Percentiles rank a stretch among this genome's conserved stretches.
Conservation (phyloP, 306 rosid genomes). For the Quercus mongolica region DNA sequence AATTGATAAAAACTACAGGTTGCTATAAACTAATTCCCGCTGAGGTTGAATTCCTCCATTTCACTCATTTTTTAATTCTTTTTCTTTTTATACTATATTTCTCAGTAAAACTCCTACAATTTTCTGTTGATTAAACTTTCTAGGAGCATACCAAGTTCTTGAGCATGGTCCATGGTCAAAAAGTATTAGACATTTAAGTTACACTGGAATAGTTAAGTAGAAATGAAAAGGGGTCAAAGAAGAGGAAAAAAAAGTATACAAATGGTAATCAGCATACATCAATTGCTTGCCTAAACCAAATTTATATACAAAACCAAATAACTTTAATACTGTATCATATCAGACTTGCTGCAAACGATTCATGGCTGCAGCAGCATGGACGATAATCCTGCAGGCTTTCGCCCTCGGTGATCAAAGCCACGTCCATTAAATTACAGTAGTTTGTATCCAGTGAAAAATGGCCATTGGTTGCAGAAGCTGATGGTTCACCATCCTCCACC, state of each 20-base stretch:
- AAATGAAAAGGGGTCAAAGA: background rate
- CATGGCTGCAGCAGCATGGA: slow-evolving; percentile 37
- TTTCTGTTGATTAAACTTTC: background rate
- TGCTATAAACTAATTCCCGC: too few species aligned
- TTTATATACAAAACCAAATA: slow-evolving; percentile 11
- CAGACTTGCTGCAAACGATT: slow-evolving; percentile 39
- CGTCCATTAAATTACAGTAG: slow-evolving; percentile 29
- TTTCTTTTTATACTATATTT: too few species aligned
- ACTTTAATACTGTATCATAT: slow-evolving; percentile 29
- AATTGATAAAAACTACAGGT: too few species aligned
- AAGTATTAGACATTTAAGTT: background rate
- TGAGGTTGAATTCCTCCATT: too few species aligned
- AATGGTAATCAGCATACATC: background rate
- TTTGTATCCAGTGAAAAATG: slow-evolving; percentile 38
- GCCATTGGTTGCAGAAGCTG: slow-evolving; percentile 17
- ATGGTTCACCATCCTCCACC: slow-evolving; percentile 37
- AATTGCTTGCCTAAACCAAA: background rate
- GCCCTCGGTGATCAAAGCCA: slow-evolving; percentile 27
- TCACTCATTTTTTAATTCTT: too few species aligned
- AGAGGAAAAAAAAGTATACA: background rate
- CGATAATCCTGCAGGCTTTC: slow-evolving; percentile 32
- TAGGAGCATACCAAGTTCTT: background rate
- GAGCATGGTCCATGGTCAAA: background rate
- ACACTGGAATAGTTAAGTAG: background rate
- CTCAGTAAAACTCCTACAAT: too few species aligned